phyloP scores from a whole-genome alignment of 75 land plant species.

The Picea glauca region DNA sequence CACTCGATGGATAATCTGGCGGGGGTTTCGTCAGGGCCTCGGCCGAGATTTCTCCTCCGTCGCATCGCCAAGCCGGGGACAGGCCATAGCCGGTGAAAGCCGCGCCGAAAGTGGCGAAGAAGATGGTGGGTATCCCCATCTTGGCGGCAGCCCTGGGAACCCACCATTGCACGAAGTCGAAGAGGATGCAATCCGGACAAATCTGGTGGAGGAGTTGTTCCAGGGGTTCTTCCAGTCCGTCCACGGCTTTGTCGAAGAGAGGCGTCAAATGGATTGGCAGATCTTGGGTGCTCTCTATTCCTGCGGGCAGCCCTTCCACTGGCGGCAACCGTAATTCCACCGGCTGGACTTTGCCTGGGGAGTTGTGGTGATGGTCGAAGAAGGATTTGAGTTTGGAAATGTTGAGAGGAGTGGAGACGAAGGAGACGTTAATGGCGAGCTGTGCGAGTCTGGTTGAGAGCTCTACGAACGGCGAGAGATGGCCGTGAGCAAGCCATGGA shows the following conservation, averaged over 20 bases:
- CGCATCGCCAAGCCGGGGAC: background rate
- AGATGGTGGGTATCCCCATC: background rate
- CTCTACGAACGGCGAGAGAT: background rate
- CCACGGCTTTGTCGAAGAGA: background rate
- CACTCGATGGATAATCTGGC: slow-evolving; percentile 8
- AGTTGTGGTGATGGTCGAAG: background rate
- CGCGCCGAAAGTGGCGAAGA: background rate
- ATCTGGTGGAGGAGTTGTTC: background rate
- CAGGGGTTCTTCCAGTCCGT: background rate
- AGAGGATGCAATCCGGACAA: background rate
- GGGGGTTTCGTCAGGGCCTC: background rate
- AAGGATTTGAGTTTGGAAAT: slow-evolving; percentile 12
- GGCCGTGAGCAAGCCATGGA: slow-evolving; percentile 2
- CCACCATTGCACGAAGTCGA: background rate
- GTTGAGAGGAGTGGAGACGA: slow-evolving; percentile 17
- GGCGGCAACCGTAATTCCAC: background rate
- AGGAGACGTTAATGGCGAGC: background rate
- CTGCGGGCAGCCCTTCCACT: slow-evolving; percentile 1
- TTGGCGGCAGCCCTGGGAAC: slow-evolving; percentile 15
- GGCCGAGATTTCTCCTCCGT: background rate
- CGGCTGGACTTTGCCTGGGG: background rate
- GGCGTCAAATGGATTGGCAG: background rate
- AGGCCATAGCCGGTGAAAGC: background rate
- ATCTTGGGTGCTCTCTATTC: background rate
- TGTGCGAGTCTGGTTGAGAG: background rate